phyloP scores from a whole-genome alignment of 2,329 filamentous ascomycete genomes.

The Neoscytalidium dimidiatum region DNA sequence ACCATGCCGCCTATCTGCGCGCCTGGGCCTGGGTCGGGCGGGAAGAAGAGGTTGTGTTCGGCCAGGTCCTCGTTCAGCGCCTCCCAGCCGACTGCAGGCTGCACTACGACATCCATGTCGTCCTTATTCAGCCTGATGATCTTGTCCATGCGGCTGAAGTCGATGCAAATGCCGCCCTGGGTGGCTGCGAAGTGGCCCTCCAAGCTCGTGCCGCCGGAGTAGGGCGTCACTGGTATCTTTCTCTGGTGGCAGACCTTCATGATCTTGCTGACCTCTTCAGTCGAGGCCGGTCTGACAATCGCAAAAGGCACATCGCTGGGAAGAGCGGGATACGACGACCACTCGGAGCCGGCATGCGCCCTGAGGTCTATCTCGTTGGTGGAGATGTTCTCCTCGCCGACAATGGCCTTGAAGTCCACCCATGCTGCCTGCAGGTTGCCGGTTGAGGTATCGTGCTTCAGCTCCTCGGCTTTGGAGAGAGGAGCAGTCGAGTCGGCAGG shows the following conservation, averaged over 20 bases:
- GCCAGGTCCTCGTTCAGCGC: slow-evolving; percentile 76
- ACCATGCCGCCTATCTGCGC: slow-evolving; percentile 93
- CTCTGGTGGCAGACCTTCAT: slow-evolving; percentile 86
- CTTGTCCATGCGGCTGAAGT: slow-evolving; percentile 83
- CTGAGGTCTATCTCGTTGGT: slow-evolving; percentile 56
- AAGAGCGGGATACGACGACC: slow-evolving; percentile 56
- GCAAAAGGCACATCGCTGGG: slow-evolving; percentile 54
- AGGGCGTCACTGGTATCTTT: slow-evolving; percentile 81
- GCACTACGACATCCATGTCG: slow-evolving; percentile 58
- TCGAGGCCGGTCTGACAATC: slow-evolving; percentile 74
- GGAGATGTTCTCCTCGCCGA: slow-evolving; percentile 65
- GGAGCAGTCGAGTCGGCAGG: slow-evolving; percentile 58
- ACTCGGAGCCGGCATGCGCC: slow-evolving; percentile 62
- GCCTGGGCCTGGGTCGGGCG: slow-evolving; percentile 85
- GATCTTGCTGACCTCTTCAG: slow-evolving; percentile 80
- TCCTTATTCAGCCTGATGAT: slow-evolving; percentile 76
- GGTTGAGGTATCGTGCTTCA: slow-evolving; percentile 56
- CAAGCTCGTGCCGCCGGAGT: slow-evolving; percentile 84
- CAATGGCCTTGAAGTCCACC: slow-evolving; percentile 62
- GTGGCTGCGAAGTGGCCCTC: slow-evolving; percentile 89
- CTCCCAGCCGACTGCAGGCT: slow-evolving; percentile 82
- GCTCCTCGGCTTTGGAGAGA: slow-evolving; percentile 51
- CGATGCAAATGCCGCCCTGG: slow-evolving; percentile 78
- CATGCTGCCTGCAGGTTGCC: slow-evolving; percentile 65
- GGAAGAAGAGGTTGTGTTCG: slow-evolving; percentile 79